Base-by-base conservation (phyloP, 257 asterid species). In the Solanum boliviense region DNA sequence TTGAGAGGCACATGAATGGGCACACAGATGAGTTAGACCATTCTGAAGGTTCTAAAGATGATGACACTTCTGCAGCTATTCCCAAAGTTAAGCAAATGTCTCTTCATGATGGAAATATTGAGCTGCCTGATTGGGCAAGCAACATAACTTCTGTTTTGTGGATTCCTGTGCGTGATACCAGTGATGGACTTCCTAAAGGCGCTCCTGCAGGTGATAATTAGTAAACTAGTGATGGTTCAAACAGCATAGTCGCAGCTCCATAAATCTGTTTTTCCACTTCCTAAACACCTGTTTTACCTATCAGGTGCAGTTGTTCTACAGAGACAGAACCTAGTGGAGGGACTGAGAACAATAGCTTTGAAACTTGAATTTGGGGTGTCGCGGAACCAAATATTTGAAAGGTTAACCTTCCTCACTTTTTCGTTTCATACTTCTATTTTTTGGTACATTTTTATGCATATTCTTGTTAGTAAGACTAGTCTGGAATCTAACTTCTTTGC, bases 341-440 rank as follows among this genome's bases (percentile, higher is more conserved):
- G 99, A 71, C 90, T 97, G 91, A 93, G 99, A 91, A 97, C 98
- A n/a, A 91, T 96, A 87, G 99, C 99, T 88, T 93, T 97, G 85
- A 95, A 92, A 93, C 99, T 97, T 86, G 98, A 97, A 89, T 97
- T 97, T 89, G 99, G 99, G 87, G 94, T 94, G 82, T 96, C 98
- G 11, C 96, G 92, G 88, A 94, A 95, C 93, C 99, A 96, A 91
- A 93, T 92, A 92, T 97, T 96, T 91, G 98, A 96, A 88, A 97
- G 93, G 99, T 92, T 93, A 88, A 44, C 60, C 36, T 23, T 81
- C 81, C 88, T 84, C 10, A 25, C 70, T 82, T 84, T 38, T 90
- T 79, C 87, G 23, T 38, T 29, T 86, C 21, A 1, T 46, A 16
- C 68, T 84, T 65, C 29, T 34, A 18, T 34, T 38, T 23, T 75